Conservation (phyloP, 495 filamentous ascomycete species). For the Thozetella sp. region DNA sequence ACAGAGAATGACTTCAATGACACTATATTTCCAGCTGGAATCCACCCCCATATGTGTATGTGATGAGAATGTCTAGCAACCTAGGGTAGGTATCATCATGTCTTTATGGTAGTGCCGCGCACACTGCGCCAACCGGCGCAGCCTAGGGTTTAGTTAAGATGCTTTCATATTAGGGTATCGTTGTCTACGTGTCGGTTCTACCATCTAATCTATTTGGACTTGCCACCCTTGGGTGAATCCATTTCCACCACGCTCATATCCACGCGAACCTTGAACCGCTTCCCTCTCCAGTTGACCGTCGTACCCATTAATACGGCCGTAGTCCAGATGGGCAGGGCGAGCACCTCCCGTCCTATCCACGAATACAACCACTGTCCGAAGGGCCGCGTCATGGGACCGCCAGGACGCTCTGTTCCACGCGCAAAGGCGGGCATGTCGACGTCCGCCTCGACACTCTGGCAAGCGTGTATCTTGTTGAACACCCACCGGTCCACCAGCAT, state of each 20-base stretch:
- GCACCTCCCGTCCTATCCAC: slow-evolving; percentile 82
- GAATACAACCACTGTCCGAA: slow-evolving; percentile 75
- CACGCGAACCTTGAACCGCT: slow-evolving; percentile 76
- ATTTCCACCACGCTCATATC: slow-evolving; percentile 76
- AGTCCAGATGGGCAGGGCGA: slow-evolving; percentile 86
- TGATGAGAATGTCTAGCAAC: not conserved
- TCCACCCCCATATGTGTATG: too few species aligned
- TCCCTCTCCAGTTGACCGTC: slow-evolving; percentile 85
- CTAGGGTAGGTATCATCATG: not conserved
- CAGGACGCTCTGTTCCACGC: slow-evolving; percentile 35
- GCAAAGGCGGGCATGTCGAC: slow-evolving; percentile 75
- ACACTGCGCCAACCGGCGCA: too few species aligned
- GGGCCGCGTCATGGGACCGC: slow-evolving; percentile 45
- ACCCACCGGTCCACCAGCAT: slow-evolving; percentile 71
- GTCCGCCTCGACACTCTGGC: slow-evolving; percentile 69
- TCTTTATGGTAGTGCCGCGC: too few species aligned
- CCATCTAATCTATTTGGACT: slow-evolving; percentile 26
- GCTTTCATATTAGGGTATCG: slow-evolving; percentile 8
- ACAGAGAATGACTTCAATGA: too few species aligned
- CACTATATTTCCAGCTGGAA: too few species aligned
- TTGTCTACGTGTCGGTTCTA: slow-evolving; percentile 1
- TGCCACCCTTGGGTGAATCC: slow-evolving; percentile 12
- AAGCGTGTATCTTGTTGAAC: slow-evolving; percentile 73
- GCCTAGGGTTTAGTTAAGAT: not conserved
- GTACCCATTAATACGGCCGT: slow-evolving; percentile 83